Conservation (phyloP, 2,329 filamentous ascomycete species). For the Herpomyces periplanetae region DNA sequence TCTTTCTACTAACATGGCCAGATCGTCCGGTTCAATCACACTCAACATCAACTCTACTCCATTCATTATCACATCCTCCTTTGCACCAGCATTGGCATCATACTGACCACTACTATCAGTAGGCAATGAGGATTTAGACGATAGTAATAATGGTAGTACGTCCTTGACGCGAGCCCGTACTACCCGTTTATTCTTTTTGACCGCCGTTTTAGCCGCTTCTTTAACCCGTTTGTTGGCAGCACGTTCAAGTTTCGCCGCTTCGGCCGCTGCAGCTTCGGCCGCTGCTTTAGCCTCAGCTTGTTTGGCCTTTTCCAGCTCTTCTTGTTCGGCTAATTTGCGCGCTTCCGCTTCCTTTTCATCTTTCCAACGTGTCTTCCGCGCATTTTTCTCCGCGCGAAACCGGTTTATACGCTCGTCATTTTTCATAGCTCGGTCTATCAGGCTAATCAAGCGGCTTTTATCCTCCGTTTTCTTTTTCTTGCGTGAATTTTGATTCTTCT, state of each 20-base stretch:
- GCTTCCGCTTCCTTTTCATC: slow-evolving; percentile 65
- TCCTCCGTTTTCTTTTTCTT: slow-evolving; percentile 99
- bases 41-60: slow-evolving; percentile 56
- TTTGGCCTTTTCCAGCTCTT: slow-evolving; percentile 49
- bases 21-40: slow-evolving; percentile 66
- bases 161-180: slow-evolving; percentile 81
- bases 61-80: slow-evolving; percentile 42
- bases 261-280: slow-evolving; percentile 57
- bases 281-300: slow-evolving; percentile 39
- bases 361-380: slow-evolving; percentile 81
- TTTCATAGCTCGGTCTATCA: slow-evolving; percentile 52
- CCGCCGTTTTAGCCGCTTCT: slow-evolving; percentile 88
- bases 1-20: slow-evolving; percentile 42
- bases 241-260: slow-evolving; percentile 41
- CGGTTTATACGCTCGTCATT: slow-evolving; percentile 84
- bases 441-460: slow-evolving; percentile 47
- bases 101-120: slow-evolving; percentile 47
- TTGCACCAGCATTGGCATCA: slow-evolving; percentile 26
- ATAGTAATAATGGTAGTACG: too few species aligned
- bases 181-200: slow-evolving; percentile 99
- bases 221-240: slow-evolving; percentile 77
- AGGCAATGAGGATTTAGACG: too few species aligned
- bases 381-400: slow-evolving; percentile 66
- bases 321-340: slow-evolving; percentile 40
- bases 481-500: slow-evolving; percentile 86